Conservation (phyloP, 345 rosid species). For the Brassica nigra region DNA sequence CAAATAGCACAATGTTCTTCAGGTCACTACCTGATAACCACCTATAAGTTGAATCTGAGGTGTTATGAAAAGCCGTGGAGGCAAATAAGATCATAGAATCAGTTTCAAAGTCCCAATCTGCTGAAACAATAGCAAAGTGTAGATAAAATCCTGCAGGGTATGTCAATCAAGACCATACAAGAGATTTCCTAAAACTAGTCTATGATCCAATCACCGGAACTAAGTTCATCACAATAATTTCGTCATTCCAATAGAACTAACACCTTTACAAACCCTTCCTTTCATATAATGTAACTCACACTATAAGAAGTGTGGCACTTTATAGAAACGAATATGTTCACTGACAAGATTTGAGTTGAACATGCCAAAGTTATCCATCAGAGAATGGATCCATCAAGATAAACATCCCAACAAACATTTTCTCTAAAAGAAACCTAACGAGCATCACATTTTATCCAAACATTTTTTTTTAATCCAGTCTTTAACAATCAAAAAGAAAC, state of each 20-base stretch:
- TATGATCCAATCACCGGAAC: no score
- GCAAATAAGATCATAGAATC: not conserved
- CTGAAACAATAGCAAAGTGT: not conserved
- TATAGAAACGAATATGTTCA: not conserved
- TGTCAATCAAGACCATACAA: constrained; percentile 12
- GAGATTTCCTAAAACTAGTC: not conserved
- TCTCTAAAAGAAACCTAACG: not conserved
- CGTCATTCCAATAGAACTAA: not conserved
- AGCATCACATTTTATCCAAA: not conserved
- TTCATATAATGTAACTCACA: not conserved
- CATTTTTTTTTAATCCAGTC: not conserved
- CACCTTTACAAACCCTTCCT: not conserved
- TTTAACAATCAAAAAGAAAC: not conserved
- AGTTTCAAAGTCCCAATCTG: not conserved
- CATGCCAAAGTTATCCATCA: constrained; percentile 3
- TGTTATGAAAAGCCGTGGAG: constrained; percentile 11
- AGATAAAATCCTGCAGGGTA: not conserved
- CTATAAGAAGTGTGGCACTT: not conserved
- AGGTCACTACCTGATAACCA: constrained; percentile 78
- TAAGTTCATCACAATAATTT: constrained; percentile 14
- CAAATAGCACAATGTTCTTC: constrained; percentile 63
- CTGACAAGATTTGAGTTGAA: not conserved
- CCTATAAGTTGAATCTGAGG: constrained; percentile 48
- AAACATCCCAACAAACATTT: not conserved
- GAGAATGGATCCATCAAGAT: constrained; percentile 3